Percentiles rank a stretch among this genome's conserved stretches.
Evolutionary conservation across 805 yeast genomes (phyloP).

Genomic region (Candida golubevii): DNA sequence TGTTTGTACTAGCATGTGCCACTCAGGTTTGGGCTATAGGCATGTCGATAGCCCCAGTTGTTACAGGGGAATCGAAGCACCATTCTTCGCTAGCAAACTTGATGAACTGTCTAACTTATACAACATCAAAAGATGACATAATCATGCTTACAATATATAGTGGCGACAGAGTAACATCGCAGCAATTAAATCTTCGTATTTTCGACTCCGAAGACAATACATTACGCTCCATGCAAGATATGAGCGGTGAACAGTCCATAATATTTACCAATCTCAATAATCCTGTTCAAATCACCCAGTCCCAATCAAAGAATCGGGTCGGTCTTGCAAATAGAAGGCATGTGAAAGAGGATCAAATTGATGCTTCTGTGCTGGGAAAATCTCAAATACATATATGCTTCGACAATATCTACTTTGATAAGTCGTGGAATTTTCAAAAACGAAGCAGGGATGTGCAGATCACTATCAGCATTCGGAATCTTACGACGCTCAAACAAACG

Average conservation of each 20-base stretch:
- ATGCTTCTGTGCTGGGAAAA: slow-evolving; percentile 21
- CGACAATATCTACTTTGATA: slow-evolving; percentile 39
- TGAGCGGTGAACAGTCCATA: slow-evolving; percentile 27
- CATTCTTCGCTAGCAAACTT: slow-evolving; percentile 29
- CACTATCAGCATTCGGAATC: slow-evolving; percentile 32
- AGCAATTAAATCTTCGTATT: slow-evolving; percentile 31
- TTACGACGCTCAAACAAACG: slow-evolving; percentile 30
- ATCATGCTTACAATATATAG: slow-evolving; percentile 28
- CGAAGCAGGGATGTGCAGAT: slow-evolving; percentile 29
- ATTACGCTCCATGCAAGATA: slow-evolving; percentile 29
- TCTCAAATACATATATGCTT: slow-evolving; percentile 37
- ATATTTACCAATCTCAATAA: slow-evolving; percentile 37
- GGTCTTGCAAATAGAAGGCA: slow-evolving; percentile 7
- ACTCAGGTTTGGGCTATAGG: slow-evolving; percentile 25
- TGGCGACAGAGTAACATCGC: slow-evolving; percentile 32
- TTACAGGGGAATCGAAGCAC: slow-evolving; percentile 25
- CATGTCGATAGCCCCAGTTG: slow-evolving; percentile 31
- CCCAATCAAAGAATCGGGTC: slow-evolving; percentile 6
- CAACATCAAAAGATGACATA: slow-evolving; percentile 35
- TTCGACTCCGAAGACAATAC: slow-evolving; percentile 36
- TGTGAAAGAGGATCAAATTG: slow-evolving; percentile 12
- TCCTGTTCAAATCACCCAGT: slow-evolving; percentile 19
- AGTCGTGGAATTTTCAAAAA: slow-evolving; percentile 40
- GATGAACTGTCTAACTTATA: slow-evolving; percentile 34
- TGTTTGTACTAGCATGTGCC: too few species aligned